Base-by-base conservation (phyloP, 2,329 filamentous ascomycete genomes). In the Incumbomyces lentus region DNA sequence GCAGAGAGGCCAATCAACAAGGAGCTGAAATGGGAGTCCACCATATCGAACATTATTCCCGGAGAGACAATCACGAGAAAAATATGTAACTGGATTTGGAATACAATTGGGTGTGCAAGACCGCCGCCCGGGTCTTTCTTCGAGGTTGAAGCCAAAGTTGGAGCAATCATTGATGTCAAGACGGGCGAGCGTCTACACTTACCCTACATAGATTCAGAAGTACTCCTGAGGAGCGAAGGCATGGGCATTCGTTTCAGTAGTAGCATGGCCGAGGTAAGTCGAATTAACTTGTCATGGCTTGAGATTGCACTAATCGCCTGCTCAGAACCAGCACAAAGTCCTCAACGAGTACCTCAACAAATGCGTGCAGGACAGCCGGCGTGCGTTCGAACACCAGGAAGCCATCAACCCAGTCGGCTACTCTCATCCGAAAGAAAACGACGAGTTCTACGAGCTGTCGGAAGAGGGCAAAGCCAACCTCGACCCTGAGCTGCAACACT, bases 121-220 rank as follows among this genome's bases (percentile, higher is more conserved):
- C 66, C 73, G 47, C 68, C 72, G 10, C 61, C 65, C 17, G 64
- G 74, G 29, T 82, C 88, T 12, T 76, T 86, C 50, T 81, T 95
- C 44, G 92, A 98, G 65, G 85, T 98, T 46, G 92, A 98, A 67
- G 92, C 88, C 8, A 96, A 96, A 64, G 72, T 96, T 40, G 92
- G 92, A 14, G 82, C 80, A 19, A 73, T 96, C 12, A 81, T 86
- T 62, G 80, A 79, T 59, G 76, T 82, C 50, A 34, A 49, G 18
- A 84, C 79, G 6, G 78, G 82, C 47, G 72, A 81, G 39, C 76
- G 86, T n/a, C 68, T 89, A 19, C 68, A 75, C 8, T 66, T 89
- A 8, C 78, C 79, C 5, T n/a, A 18, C 3, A 73, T 92, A 3
- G 64, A 74, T 17, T 82, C 85, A 1, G 84, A 92, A 61, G 83